Evolutionary conservation across 257 asterid genomes (phyloP).

Genomic region (Nicotiana obtusifolia): DNA sequence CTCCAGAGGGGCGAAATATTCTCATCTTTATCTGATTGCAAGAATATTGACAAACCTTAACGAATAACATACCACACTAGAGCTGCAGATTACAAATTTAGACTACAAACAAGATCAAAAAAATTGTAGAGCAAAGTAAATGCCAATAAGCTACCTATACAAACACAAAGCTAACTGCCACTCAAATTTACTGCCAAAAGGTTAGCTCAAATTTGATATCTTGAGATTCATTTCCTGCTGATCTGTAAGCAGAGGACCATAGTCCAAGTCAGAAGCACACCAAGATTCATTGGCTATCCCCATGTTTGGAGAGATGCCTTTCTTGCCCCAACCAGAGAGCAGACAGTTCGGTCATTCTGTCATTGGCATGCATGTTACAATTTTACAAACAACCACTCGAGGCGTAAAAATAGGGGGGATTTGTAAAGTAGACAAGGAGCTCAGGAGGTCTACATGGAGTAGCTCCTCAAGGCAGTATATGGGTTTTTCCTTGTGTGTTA

Average conservation of each 20-base stretch:
- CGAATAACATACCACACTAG: constrained; percentile 65
- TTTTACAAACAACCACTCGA: constrained; percentile 46
- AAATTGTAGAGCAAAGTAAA: constrained; percentile 32
- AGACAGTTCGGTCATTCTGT: not conserved
- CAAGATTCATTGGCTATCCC: constrained; percentile 22
- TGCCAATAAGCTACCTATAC: constrained; percentile 72
- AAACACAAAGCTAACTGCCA: constrained; percentile 49
- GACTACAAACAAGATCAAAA: constrained; percentile 50
- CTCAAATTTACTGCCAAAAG: constrained; percentile 49
- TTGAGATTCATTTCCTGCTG: constrained; percentile 35
- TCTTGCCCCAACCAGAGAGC: constrained; percentile 43
- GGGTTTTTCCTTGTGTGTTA: constrained; percentile 33
- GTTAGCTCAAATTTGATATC: constrained; percentile 63
- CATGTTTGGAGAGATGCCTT: constrained; percentile 14
- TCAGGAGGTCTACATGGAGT: constrained; percentile 24
- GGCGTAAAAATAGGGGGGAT: constrained; percentile 30
- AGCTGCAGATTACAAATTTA: constrained; percentile 75
- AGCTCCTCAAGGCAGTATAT: constrained; percentile 22
- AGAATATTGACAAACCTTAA: constrained; percentile 64
- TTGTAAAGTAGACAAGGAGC: constrained; percentile 26
- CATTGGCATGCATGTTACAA: constrained; percentile 63
- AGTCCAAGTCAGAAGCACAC: constrained; percentile 79
- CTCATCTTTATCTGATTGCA: constrained; percentile 34
- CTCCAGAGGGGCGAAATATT: not conserved
- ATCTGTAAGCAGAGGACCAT: constrained; percentile 42